Percentiles rank a stretch among this genome's conserved stretches.
These are phyloP conservation scores for Striga hermonthica DNA, from an alignment of 305 asterid genomes.

Conservation along the genomic window DNA sequence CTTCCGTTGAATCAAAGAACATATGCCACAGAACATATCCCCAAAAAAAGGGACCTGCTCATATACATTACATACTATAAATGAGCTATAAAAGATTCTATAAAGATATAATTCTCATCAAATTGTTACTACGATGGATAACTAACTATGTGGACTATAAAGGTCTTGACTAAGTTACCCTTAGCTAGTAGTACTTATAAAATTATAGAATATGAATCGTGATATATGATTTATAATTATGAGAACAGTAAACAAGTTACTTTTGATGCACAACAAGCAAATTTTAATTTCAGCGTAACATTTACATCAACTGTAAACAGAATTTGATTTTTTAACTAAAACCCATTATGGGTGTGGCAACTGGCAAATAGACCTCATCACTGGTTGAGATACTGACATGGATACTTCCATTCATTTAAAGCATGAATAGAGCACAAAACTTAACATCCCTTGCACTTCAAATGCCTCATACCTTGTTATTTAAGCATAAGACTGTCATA, in stretches of 20 bases:
- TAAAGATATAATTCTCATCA: not conserved
- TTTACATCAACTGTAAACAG: not conserved
- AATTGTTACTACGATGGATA: not conserved
- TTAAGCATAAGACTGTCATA: not conserved
- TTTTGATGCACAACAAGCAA: not conserved
- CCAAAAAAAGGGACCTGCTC: not conserved
- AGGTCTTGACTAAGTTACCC: not conserved
- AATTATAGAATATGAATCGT: not conserved
- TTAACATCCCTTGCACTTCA: constrained; percentile 6
- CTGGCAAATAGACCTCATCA: not conserved
- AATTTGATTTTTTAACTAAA: not conserved
- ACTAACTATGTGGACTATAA: not conserved
- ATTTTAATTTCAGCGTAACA: not conserved
- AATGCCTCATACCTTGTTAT: not conserved
- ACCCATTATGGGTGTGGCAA: no score
- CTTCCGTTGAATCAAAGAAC: constrained; percentile 3
- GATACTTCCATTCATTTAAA: constrained; percentile 1
- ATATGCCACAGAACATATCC: not conserved
- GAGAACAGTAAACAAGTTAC: not conserved
- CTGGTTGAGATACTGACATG: constrained; percentile 2
- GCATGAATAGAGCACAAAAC: not conserved
- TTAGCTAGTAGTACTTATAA: not conserved
- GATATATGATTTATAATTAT: not conserved
- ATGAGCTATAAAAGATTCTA: not conserved
- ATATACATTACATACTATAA: not conserved